These are phyloP conservation scores for Musa schizocarpa DNA, from an alignment of 176 grass and related monocot genomes.

Conservation along the genomic window DNA sequence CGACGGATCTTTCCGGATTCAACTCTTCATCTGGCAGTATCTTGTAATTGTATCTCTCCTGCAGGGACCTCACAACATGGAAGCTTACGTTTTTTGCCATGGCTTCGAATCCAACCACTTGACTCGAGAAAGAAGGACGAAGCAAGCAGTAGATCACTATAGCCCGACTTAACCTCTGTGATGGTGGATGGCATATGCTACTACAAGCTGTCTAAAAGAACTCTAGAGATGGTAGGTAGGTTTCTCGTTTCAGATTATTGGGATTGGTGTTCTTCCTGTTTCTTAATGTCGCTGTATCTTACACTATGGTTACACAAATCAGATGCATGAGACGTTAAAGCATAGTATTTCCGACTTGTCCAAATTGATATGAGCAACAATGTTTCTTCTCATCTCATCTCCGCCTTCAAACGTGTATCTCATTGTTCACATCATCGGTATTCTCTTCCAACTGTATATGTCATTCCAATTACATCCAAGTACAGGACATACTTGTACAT, in stretches of 20 bases:
- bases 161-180: background rate
- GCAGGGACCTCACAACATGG: background rate
- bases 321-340: background rate
- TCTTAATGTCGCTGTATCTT: background rate
- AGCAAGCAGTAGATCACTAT: background rate
- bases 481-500: no score
- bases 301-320: background rate
- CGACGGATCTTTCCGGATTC: slow-evolving; percentile 5
- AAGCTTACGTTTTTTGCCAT: slow-evolving; percentile 12
- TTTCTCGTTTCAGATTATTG: slow-evolving; percentile 4
- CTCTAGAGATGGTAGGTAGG: slow-evolving; percentile 5
- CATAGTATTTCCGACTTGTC: no score
- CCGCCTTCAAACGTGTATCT: no score
- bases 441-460: no score
- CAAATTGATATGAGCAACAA: no score
- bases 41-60: background rate
- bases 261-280: slow-evolving; percentile 14
- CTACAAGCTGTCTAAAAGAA: background rate
- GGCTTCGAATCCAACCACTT: background rate
- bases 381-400: no score
- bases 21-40: slow-evolving; percentile 9
- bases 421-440: no score
- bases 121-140: background rate
- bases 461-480: background rate
- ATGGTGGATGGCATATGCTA: slow-evolving; percentile 1